Base-by-base conservation (phyloP, 1,284 basidiomycete species). In the Rhodotorula sp. region DNA sequence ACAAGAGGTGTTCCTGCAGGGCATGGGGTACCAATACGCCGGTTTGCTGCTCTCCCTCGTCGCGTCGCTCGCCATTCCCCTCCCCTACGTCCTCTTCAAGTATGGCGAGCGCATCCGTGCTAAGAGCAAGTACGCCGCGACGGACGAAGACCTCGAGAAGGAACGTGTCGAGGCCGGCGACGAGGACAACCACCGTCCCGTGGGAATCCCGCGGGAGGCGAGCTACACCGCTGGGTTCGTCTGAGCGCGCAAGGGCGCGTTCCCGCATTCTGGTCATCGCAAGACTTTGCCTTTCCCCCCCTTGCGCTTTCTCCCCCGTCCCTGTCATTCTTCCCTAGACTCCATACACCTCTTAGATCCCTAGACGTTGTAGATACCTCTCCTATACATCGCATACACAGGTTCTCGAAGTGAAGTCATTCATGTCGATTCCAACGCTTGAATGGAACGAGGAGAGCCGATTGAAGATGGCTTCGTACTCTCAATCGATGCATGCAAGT, bases 21-120 rank as follows among this genome's bases (percentile, higher is more conserved):
- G 66, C n/a, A 68, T 70, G 44, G 75, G 76, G 21, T 73, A 77
- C 67, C 72, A 76, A 56, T 79, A 74, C 69, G 76, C 72, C 39
- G 73, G 71, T 15, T 73, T 79, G 27, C 68, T 73, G 3, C 66
- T 73, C 15, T 58, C 71, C 6, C 66, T 72, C 34, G 63, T 72
- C 50, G 66, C 70, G 10, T 58, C 53, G 25, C 61, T 70, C 54
- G 60, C 64, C 27, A 37, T 67, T 10, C 65, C 69, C 19, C 62
- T 64, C 8, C 63, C 68, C 12, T 67, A 64, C 67, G 32, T 76
- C 44, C 64, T 76, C 36, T 71, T 71, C 66, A 65, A 64, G 53
- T 64, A 67, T 57, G 70, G 70, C 60, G 70, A 66, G 32, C 55
- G 55, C 32, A 64, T 71, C 53, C 66, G 70, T 36, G 70, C 63